Evolutionary conservation across 306 rosid genomes (phyloP), one percentile per base, ranked within the genome.

Genomic region (Lathyrus oleraceus): DNA sequence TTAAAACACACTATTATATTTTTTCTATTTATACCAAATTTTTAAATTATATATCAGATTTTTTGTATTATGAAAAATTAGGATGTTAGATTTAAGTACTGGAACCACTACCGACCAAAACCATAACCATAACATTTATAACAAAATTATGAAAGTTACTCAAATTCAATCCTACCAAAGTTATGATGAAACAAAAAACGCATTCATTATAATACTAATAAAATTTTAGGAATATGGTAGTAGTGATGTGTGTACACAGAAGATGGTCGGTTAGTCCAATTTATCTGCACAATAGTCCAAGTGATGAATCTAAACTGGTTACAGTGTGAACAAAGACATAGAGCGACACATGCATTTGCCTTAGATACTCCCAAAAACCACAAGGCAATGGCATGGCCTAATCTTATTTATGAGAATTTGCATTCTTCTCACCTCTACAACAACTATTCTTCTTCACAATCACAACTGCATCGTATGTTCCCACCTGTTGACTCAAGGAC

Each of bases 251-350:
- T 53, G 36, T 36, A 43, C 40, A 64, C 54, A 3, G 58, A 65
- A 74, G 78, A 44, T 39, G 82, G 86, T 78, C 59, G 78, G 82
- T 66, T 77, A 40, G 95, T 86, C 95, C 72, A 80, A 71, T 42
- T 60, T 73, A 69, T 74, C 81, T 85, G 87, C 89, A 52, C 65
- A 70, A 68, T 7, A 15, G 77, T 78, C 81, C 89, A 72, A 65
- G 43, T 10, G 25, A 19, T 36, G 51, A 67, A 43, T 67, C 47
- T 25, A 54, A 53, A 23, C 53, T 66, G 51, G 62, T 43, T 42
- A 48, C 13, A 52, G 12, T 5, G 21, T 45, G 75, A 48, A 60
- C 57, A 17, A 12, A 71, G 67, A 42, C 54, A 67, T 67, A 60
- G 71, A 52, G 66, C 40, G 59, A 76, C 86, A 84, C 81, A 61